A percentile compares a stretch with the other conserved stretches of the same genome.
Evolutionary conservation across 2,329 filamentous ascomycete species (phyloP).

Genomic region (Rutstroemia sp.): DNA sequence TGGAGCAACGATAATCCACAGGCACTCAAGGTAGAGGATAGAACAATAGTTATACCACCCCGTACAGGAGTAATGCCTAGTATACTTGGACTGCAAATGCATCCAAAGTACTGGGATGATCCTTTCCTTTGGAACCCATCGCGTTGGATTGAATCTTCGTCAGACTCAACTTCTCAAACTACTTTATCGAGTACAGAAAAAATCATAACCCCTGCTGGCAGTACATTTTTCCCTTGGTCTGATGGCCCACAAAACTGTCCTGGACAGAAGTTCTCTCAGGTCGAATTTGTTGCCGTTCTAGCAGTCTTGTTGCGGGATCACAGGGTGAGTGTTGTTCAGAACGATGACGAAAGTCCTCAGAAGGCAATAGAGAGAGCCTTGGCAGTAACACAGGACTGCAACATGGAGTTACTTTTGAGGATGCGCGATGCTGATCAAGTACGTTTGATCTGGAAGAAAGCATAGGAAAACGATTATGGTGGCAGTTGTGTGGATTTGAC

Average conservation of each 20-base stretch:
- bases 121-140: neutral
- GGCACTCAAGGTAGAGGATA: neutral
- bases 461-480: too few species aligned
- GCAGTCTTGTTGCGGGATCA: neutral
- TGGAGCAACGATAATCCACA: neutral
- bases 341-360: neutral
- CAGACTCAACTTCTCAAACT: neutral
- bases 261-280: slow-evolving; percentile 29
- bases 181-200: neutral
- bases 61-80: neutral
- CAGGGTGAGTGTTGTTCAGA: neutral
- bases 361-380: neutral
- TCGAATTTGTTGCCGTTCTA: neutral
- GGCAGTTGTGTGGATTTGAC: too few species aligned
- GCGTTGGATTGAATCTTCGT: neutral
- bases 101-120: neutral
- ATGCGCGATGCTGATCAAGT: too few species aligned
- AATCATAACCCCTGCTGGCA: neutral
- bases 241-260: slow-evolving; percentile 32
- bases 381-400: too few species aligned
- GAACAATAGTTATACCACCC: neutral
- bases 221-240: slow-evolving; percentile 28
- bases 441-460: too few species aligned
- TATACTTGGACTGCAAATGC: neutral
- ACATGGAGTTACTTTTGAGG: too few species aligned